Base-by-base conservation (phyloP, 2,329 filamentous ascomycete genomes). In the Dothideomycetes sp. region DNA sequence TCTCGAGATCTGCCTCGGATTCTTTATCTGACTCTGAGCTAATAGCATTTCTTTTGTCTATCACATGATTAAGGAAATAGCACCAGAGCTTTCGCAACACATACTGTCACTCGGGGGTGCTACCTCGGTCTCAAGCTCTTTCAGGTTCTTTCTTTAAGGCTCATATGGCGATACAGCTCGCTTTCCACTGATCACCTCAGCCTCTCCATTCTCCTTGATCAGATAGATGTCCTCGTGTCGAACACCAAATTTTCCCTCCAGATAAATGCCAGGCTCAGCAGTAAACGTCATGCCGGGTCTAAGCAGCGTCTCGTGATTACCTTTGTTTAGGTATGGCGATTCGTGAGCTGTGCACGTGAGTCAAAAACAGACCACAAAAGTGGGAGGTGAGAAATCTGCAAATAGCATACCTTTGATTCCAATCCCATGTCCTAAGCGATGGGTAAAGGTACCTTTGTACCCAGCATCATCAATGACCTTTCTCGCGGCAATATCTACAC, bases 261-360 rank as follows among this genome's bases (percentile, higher is more conserved):
- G 56, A 51, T 81, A 80, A 22, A 80, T 69, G 0, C 76, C 77
- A 0, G 77, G 76, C 57, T 81, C 77, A 8, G 70, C 70, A 0
- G 77, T 79, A 44, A 80, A 80, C 0, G 68, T 66, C 75, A 80
- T 80, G 0, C 76, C 75, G 0, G 71, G 59, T 34, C 62, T 60
- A 4, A 79, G 57, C 1, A 59, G 49, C 0, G 62, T 59, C 2
- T 52, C 56, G 2, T 58, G 60, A 48, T 80, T 80, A 42, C 72
- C 77, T 49, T 78, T 75, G 52, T 80, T 77, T 22, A 80, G 57
- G 47, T 79, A 80, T 0, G 75, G 76, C 19, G 72, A 75, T 51
- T 80, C 76, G 46, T 79, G 76, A 1, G 75, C 75, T 41, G 5
- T 22, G 29, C 7, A 3, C 19, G 36, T 38, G n/a, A 42, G 22